A percentile compares a stretch with the other conserved stretches of the same genome.
These are phyloP conservation scores for Calonectria henricotiae DNA, from an alignment of 2,329 filamentous ascomycete species.

Conservation along the genomic window DNA sequence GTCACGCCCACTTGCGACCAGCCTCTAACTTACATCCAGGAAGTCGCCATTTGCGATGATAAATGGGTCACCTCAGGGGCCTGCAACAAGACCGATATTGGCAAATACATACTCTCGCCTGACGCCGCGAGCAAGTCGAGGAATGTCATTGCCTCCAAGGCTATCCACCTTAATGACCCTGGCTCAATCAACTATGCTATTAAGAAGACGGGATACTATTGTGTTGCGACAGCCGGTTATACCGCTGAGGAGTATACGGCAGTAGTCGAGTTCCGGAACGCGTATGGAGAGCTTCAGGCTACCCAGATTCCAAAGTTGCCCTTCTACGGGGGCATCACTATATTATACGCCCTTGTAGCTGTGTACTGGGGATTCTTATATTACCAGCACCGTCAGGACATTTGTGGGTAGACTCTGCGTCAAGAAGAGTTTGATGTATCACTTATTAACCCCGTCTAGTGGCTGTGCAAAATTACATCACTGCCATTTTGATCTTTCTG, in stretches of 20 bases:
- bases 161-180: conserved; percentile 85
- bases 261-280: conserved; percentile 93
- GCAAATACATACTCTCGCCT: conserved; percentile 85
- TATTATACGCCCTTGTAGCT: conserved; percentile 91
- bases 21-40: conserved; percentile 48
- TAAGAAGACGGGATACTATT: conserved; percentile 96
- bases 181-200: conserved; percentile 85
- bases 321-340: conserved; percentile 95
- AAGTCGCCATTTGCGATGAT: conserved; percentile 80
- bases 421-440: not conserved
- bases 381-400: conserved; percentile 93
- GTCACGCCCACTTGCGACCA: conserved; percentile 1
- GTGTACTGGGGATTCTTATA: conserved; percentile 94
- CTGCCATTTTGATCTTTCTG: conserved; percentile 93
- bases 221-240: conserved; percentile 85
- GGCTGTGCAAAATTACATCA: conserved; percentile 99
- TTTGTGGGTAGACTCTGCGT: conserved; percentile 70
- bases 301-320: conserved; percentile 97
- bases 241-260: conserved; percentile 81
- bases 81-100: conserved; percentile 85
- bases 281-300: conserved; percentile 95
- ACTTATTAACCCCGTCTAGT: conserved; percentile 66
- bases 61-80: conserved; percentile 77
- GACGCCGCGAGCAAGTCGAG: conserved; percentile 82
- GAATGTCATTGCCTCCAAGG: conserved; percentile 83